Base-by-base conservation (phyloP, 768 basidiomycete genomes). In the Agrocybe chaxingu region DNA sequence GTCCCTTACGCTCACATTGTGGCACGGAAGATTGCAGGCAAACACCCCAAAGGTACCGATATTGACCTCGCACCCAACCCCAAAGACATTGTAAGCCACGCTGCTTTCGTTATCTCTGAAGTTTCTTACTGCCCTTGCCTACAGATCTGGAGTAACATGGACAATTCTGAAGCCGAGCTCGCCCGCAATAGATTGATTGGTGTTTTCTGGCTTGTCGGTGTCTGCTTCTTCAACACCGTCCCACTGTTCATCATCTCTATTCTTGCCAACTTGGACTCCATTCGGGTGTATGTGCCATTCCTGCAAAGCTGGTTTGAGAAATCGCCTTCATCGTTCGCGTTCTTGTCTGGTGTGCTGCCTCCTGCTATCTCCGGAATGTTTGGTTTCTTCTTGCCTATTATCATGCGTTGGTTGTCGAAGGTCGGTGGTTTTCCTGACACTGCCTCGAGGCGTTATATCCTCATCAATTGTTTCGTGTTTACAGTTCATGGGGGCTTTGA, bases 191-290 rank as follows among this genome's bases (percentile, higher is more conserved):
- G 77, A 59, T 69, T 76, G 31, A 69, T 88, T 19, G 96, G 97
- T n/a, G 89, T 91, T 68, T 52, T 87, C 34, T 79, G 87, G 67
- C 79, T 99, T 47, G 72, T 77, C 16, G 60, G 82, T 30, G 82
- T 98, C 42, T 95, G 92, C 68, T 94, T 93, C 73, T 82, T 98
- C 74, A 95, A 99, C 74, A 98, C 94, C 33, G 74, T 96, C 8
- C 97, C 97, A 13, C 73, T 99, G 12, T 81, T 95, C 62, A 73
- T 91, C 55, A 93, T 98, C 55, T 95, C 96, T 9, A 73, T 92
- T 55, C 73, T 97, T 45, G 93, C 97, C 58, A 98, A 99, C 71
- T 76, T 99, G 73, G 78, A 85, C 44, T 78, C 86, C 35, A 87
- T 92, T 44, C 76, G 81, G 37, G 70, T 66, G 6, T 95, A 83